A percentile compares a stretch with the other conserved stretches of the same genome.
Conservation (phyloP, 306 rosid species). For the Trifolium fragiferum region DNA sequence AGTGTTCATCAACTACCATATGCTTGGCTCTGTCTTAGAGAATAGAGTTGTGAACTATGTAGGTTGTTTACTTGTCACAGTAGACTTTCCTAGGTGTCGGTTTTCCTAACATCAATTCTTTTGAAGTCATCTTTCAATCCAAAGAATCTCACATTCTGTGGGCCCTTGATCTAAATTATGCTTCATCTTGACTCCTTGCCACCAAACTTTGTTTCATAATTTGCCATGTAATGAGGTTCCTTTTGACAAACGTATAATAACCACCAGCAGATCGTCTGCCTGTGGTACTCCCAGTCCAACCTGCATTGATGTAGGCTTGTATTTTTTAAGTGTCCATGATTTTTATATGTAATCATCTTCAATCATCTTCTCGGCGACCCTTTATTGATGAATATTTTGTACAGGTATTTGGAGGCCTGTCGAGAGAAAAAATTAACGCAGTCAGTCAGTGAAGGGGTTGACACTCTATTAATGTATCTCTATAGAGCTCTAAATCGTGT, state of each 20-base stretch:
- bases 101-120: background rate
- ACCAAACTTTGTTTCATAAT: conserved; percentile 4
- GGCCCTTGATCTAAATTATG: conserved; percentile 17
- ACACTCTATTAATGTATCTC: conserved; percentile 87
- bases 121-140: conserved; percentile 1
- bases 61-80: conserved; percentile 12
- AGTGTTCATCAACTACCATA: conserved; percentile 18
- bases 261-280: background rate
- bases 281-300: conserved; percentile 1
- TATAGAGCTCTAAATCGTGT: conserved; percentile 83
- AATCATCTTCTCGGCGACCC: background rate
- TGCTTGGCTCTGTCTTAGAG: background rate
- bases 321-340: background rate
- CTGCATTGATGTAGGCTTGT: conserved; percentile 2
- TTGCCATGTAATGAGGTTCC: background rate
- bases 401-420: conserved; percentile 87
- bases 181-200: background rate
- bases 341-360: background rate
- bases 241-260: conserved; percentile 17
- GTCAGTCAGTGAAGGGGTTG: conserved; percentile 88
- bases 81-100: conserved; percentile 12
- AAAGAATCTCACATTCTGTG: conserved; percentile 6
- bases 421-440: conserved; percentile 61
- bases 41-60: conserved; percentile 9
- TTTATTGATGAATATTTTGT: conserved; percentile 39